Base-by-base conservation (phyloP, 2,329 filamentous ascomycete genomes). In the Fusarium sulawesiense region DNA sequence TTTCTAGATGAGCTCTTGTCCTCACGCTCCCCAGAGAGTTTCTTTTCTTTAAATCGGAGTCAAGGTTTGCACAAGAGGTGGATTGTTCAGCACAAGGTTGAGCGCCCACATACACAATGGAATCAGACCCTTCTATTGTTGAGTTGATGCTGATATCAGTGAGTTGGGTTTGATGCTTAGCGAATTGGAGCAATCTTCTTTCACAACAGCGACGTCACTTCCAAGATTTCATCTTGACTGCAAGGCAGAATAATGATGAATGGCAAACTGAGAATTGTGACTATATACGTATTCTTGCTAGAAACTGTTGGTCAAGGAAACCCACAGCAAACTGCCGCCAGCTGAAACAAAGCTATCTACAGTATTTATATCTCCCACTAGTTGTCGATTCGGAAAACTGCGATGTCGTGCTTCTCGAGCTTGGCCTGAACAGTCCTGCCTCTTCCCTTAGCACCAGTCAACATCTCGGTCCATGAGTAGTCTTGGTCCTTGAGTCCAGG, bases 401-500 rank as follows among this genome's bases (percentile, higher is more conserved):
- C 61, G 41, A 64, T 13, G 25, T 64, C 61, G 21, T 64, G 61
- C 46, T 62, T 49, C 25, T 57, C 50, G 21, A 64, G 49, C 30
- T 64, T 64, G 3, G 60, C 61, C 3, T 42, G 30, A 4, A 64
- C 61, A 20, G 60, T 64, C 37, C 37, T 64, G 25, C 60, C 60
- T 32, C 56, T 64, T 13, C 61, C 61, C 44, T 64, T 64, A 14
- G 60, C 50, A 40, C 61, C 61, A 21, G 60, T 64, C 25, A 64
- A 32, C 18, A 64, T 37, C 40, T 64, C 61, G 4, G 61, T 64
- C 61, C 61, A 64, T 12, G 61, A 64, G 25, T 64, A 64, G 18
- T 64, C 60, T 3, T 46, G 34, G 11, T 64, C 60, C 40, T 64
- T 46, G 1, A 64, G 60, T 23, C 61, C 61, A 16, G 61, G 60